Evolutionary conservation across 2,329 filamentous ascomycete genomes (phyloP), one percentile per base, ranked within the genome.

Genomic region (Nigrospora oryzae): DNA sequence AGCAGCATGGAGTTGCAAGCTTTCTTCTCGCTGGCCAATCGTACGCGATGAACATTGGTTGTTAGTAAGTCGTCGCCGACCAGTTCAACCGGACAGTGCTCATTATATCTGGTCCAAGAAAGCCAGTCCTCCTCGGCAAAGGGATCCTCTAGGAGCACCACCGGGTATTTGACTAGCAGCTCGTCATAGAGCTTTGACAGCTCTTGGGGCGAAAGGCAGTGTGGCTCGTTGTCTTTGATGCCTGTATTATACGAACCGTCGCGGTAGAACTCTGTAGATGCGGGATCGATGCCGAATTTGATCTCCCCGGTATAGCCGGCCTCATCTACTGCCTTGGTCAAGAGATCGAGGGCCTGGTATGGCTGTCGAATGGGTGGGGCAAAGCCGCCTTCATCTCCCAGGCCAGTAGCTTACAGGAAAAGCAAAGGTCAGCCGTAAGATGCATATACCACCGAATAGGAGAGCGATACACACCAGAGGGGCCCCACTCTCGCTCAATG

Each of bases 31-130:
- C 19, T 23, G 19, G 19, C 19, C 19, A 23, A 23, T 23, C 19
- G 19, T 23, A 23, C 19, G 19, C 19, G 19, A 23, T 23, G 19
- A 23, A 23, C 19, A 63, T 69, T 68, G 14, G 65, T 68, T 4
- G 58, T 63, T 7, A 67, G 56, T 16, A 69, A 51, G 46, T 68
- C 65, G 51, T 68, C 65, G 13, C 67, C 66, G 3, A 69, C 67
- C 10, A 68, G 53, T 49, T 67, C 62, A 28, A 63, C 47, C 14
- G 50, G 45, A 38, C 55, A 63, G 23, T 53, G 47, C 49, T 58
- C 54, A 51, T 63, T 56, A 48, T 68, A 68, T 15, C 54, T 45
- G 4, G 49, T 52, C 60, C 64, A 69, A 10, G 57, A 44, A 41
- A 32, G 46, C 65, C 63, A 68, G 51, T 68, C 65, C 44, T 64